Percentiles rank a stretch among this genome's conserved stretches.
phyloP scores from a whole-genome alignment of 768 basidiomycete genomes.

The Hydnum rufescens region DNA sequence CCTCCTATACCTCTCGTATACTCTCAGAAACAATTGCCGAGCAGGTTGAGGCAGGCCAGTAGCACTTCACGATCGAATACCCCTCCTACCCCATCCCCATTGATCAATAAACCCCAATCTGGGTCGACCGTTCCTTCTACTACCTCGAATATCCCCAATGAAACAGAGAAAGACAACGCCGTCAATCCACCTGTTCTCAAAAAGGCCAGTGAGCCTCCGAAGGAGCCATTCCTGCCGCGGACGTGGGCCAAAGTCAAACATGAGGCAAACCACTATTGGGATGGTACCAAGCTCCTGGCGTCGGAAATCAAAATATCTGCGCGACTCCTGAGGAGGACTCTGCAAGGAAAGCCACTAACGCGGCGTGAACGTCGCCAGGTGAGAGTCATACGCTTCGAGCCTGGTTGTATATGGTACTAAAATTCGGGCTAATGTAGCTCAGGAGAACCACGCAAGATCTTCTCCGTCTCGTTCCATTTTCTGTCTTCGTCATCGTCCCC shows the following conservation, averaged over 20 bases:
- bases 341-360: slow-evolving; percentile 80
- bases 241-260: slow-evolving; percentile 90
- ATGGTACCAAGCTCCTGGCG: slow-evolving; percentile 81
- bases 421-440: slow-evolving; percentile 30
- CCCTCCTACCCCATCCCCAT: no score
- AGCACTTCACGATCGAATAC: no score
- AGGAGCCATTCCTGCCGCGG: slow-evolving; percentile 23
- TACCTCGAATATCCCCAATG: background rate
- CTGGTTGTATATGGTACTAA: background rate
- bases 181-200: slow-evolving; percentile 1
- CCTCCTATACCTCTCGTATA: no score
- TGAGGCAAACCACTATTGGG: slow-evolving; percentile 93
- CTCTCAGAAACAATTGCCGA: no score
- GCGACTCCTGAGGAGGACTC: slow-evolving; percentile 75
- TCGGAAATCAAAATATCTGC: slow-evolving; percentile 84
- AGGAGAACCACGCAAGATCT: slow-evolving; percentile 87
- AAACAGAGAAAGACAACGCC: background rate
- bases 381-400: slow-evolving; percentile 10
- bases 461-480: slow-evolving; percentile 82
- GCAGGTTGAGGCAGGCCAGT: no score
- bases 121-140: slow-evolving; percentile 6
- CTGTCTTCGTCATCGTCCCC: slow-evolving; percentile 84
- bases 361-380: slow-evolving; percentile 88
- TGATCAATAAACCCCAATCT: slow-evolving; percentile 1
- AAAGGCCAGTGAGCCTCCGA: slow-evolving; percentile 2